Evolutionary conservation across 306 rosid species (phyloP).

Genomic region (Quercus bicolor): DNA sequence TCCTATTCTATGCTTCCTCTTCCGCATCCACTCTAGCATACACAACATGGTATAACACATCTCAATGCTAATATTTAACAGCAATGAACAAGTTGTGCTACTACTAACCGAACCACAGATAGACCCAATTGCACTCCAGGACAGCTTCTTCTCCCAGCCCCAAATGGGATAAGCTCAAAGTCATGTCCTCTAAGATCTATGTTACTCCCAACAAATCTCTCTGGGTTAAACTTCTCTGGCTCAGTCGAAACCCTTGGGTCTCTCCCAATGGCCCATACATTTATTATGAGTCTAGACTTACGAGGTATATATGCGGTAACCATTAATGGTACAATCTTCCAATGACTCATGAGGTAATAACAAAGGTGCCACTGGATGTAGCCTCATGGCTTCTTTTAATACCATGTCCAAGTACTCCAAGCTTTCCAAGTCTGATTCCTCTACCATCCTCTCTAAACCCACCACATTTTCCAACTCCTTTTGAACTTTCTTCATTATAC

Average conservation of each 20-base stretch:
- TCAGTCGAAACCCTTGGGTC: conserved; percentile 1
- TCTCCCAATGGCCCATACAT: conserved; percentile 17
- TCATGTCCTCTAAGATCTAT: neutral
- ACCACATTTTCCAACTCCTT: conserved; percentile 45
- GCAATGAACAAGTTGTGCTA: conserved; percentile 39
- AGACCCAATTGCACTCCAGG: conserved; percentile 27
- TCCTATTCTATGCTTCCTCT: no score
- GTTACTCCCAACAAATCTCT: neutral
- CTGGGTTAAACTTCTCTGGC: neutral
- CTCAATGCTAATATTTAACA: no score
- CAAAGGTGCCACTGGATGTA: conserved; percentile 62
- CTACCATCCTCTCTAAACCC: conserved; percentile 51
- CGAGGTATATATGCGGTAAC: conserved; percentile 38
- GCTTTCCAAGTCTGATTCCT: conserved; percentile 49
- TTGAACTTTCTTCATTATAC: conserved; percentile 55
- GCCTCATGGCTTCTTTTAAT: conserved; percentile 50
- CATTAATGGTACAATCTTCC: conserved; percentile 46
- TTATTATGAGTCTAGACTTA: conserved; percentile 25
- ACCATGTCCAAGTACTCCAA: conserved; percentile 51
- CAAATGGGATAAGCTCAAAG: conserved; percentile 2
- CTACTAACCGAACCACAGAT: conserved; percentile 3
- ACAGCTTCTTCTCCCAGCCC: neutral
- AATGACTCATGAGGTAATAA: conserved; percentile 47
- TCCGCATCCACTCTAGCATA: no score
- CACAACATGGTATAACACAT: no score